phyloP scores from a whole-genome alignment of 306 rosid genomes.

The Rubus idaeus region DNA sequence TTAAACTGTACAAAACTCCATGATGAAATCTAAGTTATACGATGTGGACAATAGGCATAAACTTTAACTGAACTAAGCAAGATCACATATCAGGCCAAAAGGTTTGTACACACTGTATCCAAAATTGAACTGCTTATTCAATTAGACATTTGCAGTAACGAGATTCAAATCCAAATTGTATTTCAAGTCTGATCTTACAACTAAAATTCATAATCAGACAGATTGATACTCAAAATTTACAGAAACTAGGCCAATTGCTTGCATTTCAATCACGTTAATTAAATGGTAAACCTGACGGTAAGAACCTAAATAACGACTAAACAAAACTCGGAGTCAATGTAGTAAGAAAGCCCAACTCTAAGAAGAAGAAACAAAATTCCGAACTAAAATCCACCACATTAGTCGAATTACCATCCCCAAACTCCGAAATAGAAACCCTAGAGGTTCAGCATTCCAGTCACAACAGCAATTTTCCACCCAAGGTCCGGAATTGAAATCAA shows the following conservation, averaged over 20 bases:
- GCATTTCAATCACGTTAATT: neutral
- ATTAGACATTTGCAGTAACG: neutral
- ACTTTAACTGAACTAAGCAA: neutral
- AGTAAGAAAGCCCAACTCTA: conserved; percentile 4
- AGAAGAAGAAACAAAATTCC: neutral
- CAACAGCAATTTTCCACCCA: neutral
- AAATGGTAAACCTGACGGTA: neutral
- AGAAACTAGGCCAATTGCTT: conserved; percentile 8
- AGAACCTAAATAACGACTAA: conserved; percentile 15
- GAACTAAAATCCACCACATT: conserved; percentile 14
- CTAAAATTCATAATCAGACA: neutral
- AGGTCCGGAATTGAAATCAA: neutral
- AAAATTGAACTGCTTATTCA: neutral
- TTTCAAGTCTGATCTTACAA: neutral
- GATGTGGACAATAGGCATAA: neutral
- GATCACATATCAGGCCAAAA: no score
- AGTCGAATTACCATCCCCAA: conserved; percentile 7
- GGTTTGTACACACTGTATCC: no score
- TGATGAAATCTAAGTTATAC: neutral
- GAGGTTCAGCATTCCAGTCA: conserved; percentile 13
- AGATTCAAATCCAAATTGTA: neutral
- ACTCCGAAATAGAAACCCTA: conserved; percentile 17
- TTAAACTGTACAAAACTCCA: neutral
- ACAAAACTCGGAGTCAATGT: conserved; percentile 6
- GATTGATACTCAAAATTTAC: neutral